Base-by-base conservation (phyloP, 176 grass and related monocot genomes). In the Carex myosuroides region DNA sequence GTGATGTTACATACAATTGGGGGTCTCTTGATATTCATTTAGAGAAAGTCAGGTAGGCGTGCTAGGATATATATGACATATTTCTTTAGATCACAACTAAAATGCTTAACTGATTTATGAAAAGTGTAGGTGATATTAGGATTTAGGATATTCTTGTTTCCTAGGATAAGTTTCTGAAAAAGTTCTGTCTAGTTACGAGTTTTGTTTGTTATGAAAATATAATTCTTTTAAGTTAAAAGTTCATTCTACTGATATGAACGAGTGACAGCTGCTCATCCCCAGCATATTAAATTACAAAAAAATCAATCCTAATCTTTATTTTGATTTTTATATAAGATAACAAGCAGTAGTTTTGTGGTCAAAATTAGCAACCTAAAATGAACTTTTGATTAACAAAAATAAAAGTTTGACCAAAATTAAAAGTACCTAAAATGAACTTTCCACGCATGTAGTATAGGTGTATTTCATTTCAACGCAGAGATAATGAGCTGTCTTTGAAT, bases 401-500 rank as follows among this genome's bases (percentile, higher is more conserved):
- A 74, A 26, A 44, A 9, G 18, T 21, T 42, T 76, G 72, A 76
- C 72, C 48, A 2, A 77, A 55, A 55, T 53, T 13, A 75, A 16
- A 29, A 76, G 6, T 16, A 76, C 4, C 44, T 24, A 24, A 5
- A 35, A 35, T 39, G 5, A 48, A 73, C 42, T 77, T 77, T 77
- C 24, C 50, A 77, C 37, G 37, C 37, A 39, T 39, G 37, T 39
- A 39, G 37, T 39, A 39, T 26, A 26, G 29, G 0, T 35, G 14
- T 69, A 69, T 77, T 74, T 55, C 48, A 77, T 77, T 26, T 77
- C 13, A 50, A 66, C 26, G 6, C 42, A 55, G 8, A 22, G 33
- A 65, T 83, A 24, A 68, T 83, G 61, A 83, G 81, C 81, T 83
- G 81, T 83, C 42, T 48, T 56, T 83, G 48, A 78, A 56, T 55